These are phyloP conservation scores for Pleurozium schreberi DNA, from an alignment of 225 moss, liverwort and hornwort genomes.

Conservation along the genomic window DNA sequence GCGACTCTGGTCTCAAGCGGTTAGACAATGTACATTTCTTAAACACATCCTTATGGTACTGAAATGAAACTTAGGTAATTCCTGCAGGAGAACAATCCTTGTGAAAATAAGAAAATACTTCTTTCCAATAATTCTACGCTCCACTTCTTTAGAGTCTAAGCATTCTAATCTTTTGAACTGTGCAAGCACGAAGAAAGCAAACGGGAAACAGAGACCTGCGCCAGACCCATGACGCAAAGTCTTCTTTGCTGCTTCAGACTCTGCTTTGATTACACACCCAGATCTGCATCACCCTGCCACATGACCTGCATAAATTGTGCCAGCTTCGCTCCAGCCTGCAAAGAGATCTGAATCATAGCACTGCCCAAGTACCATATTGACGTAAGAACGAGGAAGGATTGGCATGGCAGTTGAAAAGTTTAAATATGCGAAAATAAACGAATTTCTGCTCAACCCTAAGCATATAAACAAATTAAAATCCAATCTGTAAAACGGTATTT, in stretches of 20 bases:
- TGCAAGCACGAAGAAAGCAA: background rate
- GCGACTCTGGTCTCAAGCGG: background rate
- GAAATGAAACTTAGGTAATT: background rate
- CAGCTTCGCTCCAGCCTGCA: slow-evolving; percentile 77
- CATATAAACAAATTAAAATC: background rate
- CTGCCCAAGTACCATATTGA: slow-evolving; percentile 17
- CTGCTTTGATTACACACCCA: background rate
- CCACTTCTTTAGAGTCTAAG: background rate
- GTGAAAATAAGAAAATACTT: background rate
- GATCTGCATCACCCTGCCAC: slow-evolving; percentile 10
- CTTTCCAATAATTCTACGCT: background rate
- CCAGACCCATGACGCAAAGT: background rate
- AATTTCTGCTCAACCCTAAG: background rate
- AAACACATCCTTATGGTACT: background rate
- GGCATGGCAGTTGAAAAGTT: background rate
- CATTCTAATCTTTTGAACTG: background rate
- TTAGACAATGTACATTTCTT: background rate
- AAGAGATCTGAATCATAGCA: slow-evolving; percentile 55
- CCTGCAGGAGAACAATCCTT: background rate
- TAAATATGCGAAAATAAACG: background rate
- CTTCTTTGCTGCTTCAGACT: background rate
- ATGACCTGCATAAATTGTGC: slow-evolving; percentile 60
- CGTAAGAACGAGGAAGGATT: background rate
- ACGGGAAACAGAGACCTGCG: background rate
- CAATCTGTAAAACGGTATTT: background rate